Conservation (phyloP, 768 basidiomycete species). For the Pleurotus ostreatus region DNA sequence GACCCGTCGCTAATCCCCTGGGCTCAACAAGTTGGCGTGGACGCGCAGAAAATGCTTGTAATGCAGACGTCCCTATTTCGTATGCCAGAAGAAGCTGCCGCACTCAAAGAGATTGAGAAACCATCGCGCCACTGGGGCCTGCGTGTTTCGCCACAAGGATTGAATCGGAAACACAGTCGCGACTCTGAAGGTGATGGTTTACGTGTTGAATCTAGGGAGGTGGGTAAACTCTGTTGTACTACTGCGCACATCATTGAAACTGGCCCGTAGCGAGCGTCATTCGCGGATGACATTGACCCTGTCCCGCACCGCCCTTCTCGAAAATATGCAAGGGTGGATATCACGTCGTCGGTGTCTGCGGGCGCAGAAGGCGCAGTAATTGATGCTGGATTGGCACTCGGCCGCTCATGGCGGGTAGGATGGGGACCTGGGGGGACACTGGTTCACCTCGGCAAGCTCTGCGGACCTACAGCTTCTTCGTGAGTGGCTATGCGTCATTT, state of each 20-base stretch:
- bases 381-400: conserved; percentile 84
- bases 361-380: conserved; percentile 62
- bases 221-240: conserved; percentile 21
- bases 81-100: conserved; percentile 68
- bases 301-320: conserved; percentile 68
- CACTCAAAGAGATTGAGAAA: conserved; percentile 47
- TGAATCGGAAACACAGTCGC: conserved; percentile 70
- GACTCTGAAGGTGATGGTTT: conserved; percentile 73
- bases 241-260: conserved; percentile 6
- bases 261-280: conserved; percentile 62
- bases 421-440: conserved; percentile 85
- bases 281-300: conserved; percentile 68
- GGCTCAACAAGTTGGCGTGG: conserved; percentile 72
- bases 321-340: conserved; percentile 76
- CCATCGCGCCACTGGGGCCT: conserved; percentile 18
- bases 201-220: conserved; percentile 60
- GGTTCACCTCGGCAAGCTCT: conserved; percentile 73
- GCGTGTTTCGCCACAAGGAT: conserved; percentile 29
- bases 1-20: conserved; percentile 62
- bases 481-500: conserved; percentile 30
- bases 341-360: conserved; percentile 57
- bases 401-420: conserved; percentile 83
- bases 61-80: conserved; percentile 91
- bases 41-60: conserved; percentile 84
- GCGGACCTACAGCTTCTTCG: conserved; percentile 50